Conservation (phyloP, 176 grass and related monocot species). For the Oryza glumipatula region DNA sequence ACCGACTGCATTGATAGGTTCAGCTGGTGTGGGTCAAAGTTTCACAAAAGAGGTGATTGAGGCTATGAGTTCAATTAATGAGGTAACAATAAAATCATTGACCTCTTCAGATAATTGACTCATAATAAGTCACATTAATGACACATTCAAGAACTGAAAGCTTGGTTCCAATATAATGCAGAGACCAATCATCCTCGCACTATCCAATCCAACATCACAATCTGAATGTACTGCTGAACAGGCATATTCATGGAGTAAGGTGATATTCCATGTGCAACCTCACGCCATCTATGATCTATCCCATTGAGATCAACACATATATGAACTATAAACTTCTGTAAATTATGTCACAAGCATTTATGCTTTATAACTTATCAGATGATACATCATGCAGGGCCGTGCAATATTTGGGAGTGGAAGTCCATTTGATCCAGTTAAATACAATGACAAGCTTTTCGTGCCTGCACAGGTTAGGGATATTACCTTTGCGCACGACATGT, state of each 20-base stretch:
- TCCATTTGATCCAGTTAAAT: conserved; percentile 89
- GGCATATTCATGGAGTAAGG: conserved; percentile 93
- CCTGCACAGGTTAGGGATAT: conserved; percentile 70
- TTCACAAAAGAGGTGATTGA: conserved; percentile 88
- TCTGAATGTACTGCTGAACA: conserved; percentile 95
- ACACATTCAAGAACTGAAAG: conserved; percentile 7
- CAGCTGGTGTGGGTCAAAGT: conserved; percentile 82
- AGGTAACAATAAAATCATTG: conserved; percentile 50
- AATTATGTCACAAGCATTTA: conserved; percentile 6
- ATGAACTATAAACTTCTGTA: neutral
- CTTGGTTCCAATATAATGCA: conserved; percentile 49
- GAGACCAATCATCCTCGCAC: conserved; percentile 81
- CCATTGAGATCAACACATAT: neutral
- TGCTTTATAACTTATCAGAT: conserved; percentile 26
- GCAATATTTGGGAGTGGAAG: conserved; percentile 97
- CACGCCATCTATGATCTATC: neutral
- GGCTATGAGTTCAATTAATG: conserved; percentile 75
- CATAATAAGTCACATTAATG: neutral
- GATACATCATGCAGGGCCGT: conserved; percentile 47
- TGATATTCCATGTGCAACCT: conserved; percentile 31
- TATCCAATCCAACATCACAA: conserved; percentile 83
- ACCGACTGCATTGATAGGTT: conserved; percentile 72
- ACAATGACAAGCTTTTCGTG: conserved; percentile 65
- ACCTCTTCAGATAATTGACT: neutral
- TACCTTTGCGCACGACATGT: neutral